phyloP scores from a whole-genome alignment of 495 filamentous ascomycete genomes.

The Aspergillus affinis region DNA sequence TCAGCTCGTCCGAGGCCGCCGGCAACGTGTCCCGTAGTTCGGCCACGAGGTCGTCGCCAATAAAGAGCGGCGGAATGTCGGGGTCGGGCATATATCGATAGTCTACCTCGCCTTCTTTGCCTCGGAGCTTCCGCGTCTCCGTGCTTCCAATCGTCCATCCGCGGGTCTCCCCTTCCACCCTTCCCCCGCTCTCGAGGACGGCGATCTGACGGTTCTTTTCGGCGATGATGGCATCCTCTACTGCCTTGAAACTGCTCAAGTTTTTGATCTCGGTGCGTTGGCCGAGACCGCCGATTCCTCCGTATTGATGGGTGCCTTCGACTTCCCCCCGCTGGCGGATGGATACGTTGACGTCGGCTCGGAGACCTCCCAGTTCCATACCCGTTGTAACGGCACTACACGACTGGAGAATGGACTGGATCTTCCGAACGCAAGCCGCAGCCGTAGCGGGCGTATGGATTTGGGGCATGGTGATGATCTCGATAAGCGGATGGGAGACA shows the following conservation, averaged over 20 bases:
- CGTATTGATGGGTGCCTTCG: constrained; percentile 49
- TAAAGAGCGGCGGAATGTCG: constrained; percentile 76
- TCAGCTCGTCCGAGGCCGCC: constrained; percentile 64
- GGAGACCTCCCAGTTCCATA: constrained; percentile 89
- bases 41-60: constrained; percentile 67
- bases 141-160: constrained; percentile 85
- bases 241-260: constrained; percentile 86
- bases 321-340: constrained; percentile 56
- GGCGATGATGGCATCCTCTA: constrained; percentile 89
- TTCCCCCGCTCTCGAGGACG: constrained; percentile 74
- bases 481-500: constrained; percentile 84
- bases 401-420: constrained; percentile 77
- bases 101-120: constrained; percentile 96
- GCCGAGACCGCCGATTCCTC: constrained; percentile 62
- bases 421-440: constrained; percentile 81
- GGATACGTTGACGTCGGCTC: constrained; percentile 95
- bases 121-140: constrained; percentile 72
- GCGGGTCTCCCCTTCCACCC: constrained; percentile 82
- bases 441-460: constrained; percentile 84
- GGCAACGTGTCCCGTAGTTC: constrained; percentile 62
- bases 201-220: constrained; percentile 86
- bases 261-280: constrained; percentile 98
- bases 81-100: constrained; percentile 99
- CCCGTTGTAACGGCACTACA: constrained; percentile 82
- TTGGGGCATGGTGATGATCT: constrained; percentile 88